Evolutionary conservation across 495 filamentous ascomycete genomes (phyloP).

Genomic region (Lepidopterella palustris): DNA sequence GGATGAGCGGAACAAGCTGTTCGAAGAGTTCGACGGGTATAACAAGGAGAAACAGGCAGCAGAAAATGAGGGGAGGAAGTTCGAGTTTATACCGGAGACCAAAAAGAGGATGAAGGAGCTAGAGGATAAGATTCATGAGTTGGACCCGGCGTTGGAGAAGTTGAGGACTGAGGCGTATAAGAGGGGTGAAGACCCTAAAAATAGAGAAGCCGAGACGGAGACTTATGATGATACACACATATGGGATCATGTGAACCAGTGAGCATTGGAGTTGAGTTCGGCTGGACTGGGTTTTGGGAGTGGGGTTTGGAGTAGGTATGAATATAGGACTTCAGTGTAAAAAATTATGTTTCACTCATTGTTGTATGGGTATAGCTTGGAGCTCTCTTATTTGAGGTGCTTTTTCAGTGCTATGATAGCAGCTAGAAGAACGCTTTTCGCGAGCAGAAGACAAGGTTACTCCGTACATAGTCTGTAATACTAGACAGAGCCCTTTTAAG

Average conservation of each 20-base stretch:
- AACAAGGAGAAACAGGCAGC: slow-evolving; percentile 13
- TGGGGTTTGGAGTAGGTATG: slow-evolving; percentile 27
- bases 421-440: too few relatives aligned
- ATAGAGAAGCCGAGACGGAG: slow-evolving; percentile 19
- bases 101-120: slow-evolving; percentile 18
- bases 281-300: slow-evolving; percentile 18
- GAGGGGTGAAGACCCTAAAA: slow-evolving; percentile 17
- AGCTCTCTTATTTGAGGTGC: background rate
- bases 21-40: slow-evolving; percentile 16
- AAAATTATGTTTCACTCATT: background rate
- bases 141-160: slow-evolving; percentile 18
- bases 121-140: slow-evolving; percentile 13
- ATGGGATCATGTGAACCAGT: slow-evolving; percentile 22
- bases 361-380: background rate
- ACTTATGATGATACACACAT: slow-evolving; percentile 20
- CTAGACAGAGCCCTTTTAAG: too few relatives aligned
- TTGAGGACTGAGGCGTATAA: slow-evolving; percentile 16
- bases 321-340: slow-evolving; percentile 17
- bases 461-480: too few relatives aligned
- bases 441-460: too few relatives aligned
- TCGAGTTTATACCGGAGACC: slow-evolving; percentile 5
- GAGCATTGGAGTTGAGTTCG: background rate
- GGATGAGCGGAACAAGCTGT: slow-evolving; percentile 19
- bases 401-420: too few relatives aligned
- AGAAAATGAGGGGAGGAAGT: slow-evolving; percentile 6